Base-by-base conservation (phyloP, 2,329 filamentous ascomycete genomes). In the Polychaeton citri region DNA sequence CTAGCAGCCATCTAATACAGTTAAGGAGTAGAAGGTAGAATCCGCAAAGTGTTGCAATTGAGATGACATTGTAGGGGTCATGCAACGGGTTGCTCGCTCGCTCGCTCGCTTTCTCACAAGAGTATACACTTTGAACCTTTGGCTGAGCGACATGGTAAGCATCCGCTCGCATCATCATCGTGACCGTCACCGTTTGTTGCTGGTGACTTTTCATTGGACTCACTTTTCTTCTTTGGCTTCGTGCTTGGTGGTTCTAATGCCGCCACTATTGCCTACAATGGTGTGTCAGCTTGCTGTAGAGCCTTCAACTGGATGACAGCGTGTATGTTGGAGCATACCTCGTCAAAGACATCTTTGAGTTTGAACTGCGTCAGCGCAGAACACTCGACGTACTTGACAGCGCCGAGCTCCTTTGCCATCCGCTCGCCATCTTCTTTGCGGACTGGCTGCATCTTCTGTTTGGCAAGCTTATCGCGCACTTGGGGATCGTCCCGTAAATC, bases 381-480 rank as follows among this genome's bases (percentile, higher is more conserved):
- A 69, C 90, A 98, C 67, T 98, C 90, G 45, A 96, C 90, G 53
- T 98, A 98, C 70, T 95, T 96, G 52, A 98, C 85, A 4, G 90
- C 90, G 43, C 86, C 86, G n/a, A 96, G 67, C 44, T 96, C 88
- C 68, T 88, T 94, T 2, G 90, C 88, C 85, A 96, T 95, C 50
- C 78, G 72, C 62, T 96, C 88, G 36, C 90, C 90, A 48, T 95
- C 87, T 61, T 94, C 86, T 61, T 82, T 86, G 58, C 77, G 75
- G 42, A 98, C 87, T 2, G 88, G 88, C 37, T 75, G 69, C 88
- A 96, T 95, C 69, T 93, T 93, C 64, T 96, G 88, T 66, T 93
- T 93, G 32, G 80, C 67, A 39, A 96, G 71, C 69, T 98, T 96
- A 51, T 95, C 87, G 46, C 79, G 72, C 30, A 96, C 88, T 45